Evolutionary conservation across 495 filamentous ascomycete species (phyloP).

Genomic region (Podospora sp.): DNA sequence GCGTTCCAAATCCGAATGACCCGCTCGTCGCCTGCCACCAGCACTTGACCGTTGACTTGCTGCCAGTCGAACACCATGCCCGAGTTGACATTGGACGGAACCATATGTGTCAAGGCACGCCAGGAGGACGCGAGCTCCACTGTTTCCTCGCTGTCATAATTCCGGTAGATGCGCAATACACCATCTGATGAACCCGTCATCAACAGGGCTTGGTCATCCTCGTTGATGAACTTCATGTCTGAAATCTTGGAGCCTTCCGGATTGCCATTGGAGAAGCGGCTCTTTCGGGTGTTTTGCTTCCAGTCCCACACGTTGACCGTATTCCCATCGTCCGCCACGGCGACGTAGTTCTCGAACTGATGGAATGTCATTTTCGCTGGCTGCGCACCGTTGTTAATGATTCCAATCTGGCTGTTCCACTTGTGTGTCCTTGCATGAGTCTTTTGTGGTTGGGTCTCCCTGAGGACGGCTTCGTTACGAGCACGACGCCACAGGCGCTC

Average conservation of each 20-base stretch:
- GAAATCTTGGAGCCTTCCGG: conserved; percentile 89
- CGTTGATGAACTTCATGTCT: conserved; percentile 94
- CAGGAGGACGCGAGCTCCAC: conserved; percentile 90
- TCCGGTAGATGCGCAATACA: conserved; percentile 88
- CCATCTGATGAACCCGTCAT: conserved; percentile 96
- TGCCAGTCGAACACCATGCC: conserved; percentile 98
- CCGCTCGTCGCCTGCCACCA: conserved; percentile 94
- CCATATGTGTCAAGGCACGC: conserved; percentile 87
- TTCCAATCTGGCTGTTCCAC: conserved; percentile 76
- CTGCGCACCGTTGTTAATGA: conserved; percentile 85
- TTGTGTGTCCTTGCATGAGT: conserved; percentile 76
- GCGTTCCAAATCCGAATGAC: conserved; percentile 97
- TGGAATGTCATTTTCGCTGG: conserved; percentile 93
- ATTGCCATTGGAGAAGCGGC: conserved; percentile 91
- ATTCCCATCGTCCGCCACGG: conserved; percentile 91
- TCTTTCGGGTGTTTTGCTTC: conserved; percentile 69
- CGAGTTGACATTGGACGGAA: conserved; percentile 88
- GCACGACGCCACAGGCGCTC: conserved; percentile 88
- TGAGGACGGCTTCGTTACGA: conserved; percentile 89
- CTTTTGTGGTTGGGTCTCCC: conserved; percentile 91
- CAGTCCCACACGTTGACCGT: conserved; percentile 93
- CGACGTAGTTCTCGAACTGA: conserved; percentile 94
- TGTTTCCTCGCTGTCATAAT: conserved; percentile 72
- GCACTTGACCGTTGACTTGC: conserved; percentile 89
- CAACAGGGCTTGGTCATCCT: conserved; percentile 92